phyloP scores from a whole-genome alignment of 352 stramenopile species.

The Globisporangium recalcitrans region DNA sequence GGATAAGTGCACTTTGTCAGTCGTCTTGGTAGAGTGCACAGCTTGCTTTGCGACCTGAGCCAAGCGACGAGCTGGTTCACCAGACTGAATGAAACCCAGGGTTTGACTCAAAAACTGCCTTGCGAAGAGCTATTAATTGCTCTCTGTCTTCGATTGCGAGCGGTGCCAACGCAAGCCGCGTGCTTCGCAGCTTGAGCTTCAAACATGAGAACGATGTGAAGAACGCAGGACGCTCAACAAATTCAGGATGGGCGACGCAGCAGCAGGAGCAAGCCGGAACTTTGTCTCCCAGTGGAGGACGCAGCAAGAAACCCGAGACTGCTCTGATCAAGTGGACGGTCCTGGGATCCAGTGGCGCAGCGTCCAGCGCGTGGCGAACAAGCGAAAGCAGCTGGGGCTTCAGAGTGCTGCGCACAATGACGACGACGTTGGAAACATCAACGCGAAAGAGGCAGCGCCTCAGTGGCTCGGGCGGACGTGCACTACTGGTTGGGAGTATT shows the following conservation, averaged over 20 bases:
- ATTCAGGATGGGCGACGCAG: constrained; percentile 27
- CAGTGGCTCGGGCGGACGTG: constrained; percentile 11
- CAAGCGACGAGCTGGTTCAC: background rate
- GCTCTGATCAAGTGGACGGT: background rate
- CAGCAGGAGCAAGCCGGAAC: constrained; percentile 7
- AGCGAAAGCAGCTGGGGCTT: background rate
- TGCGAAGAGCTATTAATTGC: background rate
- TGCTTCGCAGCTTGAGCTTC: background rate
- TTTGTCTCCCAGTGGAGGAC: constrained; percentile 34
- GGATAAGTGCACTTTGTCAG: background rate
- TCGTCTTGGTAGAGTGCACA: background rate
- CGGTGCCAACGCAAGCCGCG: too few relatives aligned
- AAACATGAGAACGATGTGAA: background rate
- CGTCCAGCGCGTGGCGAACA: constrained; percentile 22
- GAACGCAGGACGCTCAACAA: background rate
- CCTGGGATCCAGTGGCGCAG: constrained; percentile 17
- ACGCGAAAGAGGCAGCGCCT: constrained; percentile 10
- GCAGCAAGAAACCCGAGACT: constrained; percentile 12
- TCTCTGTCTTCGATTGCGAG: background rate
- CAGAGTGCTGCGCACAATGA: background rate
- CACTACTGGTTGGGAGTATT: constrained; percentile 4
- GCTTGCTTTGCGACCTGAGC: background rate
- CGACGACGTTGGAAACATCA: constrained; percentile 16
- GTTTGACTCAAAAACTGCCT: background rate
- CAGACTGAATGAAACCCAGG: background rate